Base-by-base conservation (phyloP, 768 basidiomycete genomes). In the Podaxis sp. region DNA sequence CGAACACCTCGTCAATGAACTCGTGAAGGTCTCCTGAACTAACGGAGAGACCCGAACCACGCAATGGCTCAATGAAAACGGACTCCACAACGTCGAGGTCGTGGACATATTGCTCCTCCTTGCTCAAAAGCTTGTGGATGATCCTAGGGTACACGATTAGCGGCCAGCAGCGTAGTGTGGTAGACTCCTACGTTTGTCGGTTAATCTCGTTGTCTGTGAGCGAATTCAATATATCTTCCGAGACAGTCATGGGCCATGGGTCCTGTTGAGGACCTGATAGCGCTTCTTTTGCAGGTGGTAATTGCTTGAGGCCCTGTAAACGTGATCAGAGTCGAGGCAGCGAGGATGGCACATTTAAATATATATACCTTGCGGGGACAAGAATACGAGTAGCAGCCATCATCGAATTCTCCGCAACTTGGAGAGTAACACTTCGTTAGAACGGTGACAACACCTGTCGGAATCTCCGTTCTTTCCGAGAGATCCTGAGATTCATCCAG, bases 351-450 rank as follows among this genome's bases (percentile, higher is more conserved):
- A 33, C 33, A 29, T 33, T 9, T 33, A 29, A 19, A 49, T 24
- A 51, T 37, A 62, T 70, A 27, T 57, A 88, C 90, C 75, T 81
- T 85, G 66, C 87, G 79, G 15, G 91, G 91, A 74, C 95, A 97
- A 13, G 84, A 80, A 74, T 85, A 89, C 0, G 92, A 84, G 74
- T 96, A 97, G 69, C 96, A 97, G 3, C 75, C 74, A 46, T 87
- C 89, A 8, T 55, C 54, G 15, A 49, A 55, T 24, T 93, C 91
- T 15, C 84, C 85, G 71, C 96, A 98, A 63, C 85, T 87, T 1
- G 93, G 86, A 2, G 89, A 86, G 73, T 97, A 98, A 73, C 97
- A 99, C 68, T 85, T 86, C 8, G 95, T 94, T 61, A 97, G 75
- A 68, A 89, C 81, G 1, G 94, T 96, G 64, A 95, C 82, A 2